Conservation (phyloP, 371 early-diverging fungal species). For the Synchytrium microbalum region DNA sequence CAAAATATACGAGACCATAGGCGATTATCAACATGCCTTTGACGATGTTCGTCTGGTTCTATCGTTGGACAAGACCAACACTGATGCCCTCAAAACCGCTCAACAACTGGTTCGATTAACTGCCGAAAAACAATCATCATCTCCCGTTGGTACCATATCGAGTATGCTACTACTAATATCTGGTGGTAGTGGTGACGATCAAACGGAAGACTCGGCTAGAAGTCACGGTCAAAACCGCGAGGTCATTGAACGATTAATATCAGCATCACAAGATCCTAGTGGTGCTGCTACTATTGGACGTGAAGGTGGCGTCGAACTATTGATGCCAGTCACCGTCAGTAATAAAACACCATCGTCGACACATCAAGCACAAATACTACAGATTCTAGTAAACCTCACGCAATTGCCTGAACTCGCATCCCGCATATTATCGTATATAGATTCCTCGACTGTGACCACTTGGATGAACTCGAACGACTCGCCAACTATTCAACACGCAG, state of each 20-base stretch:
- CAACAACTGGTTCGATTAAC: conserved; percentile 21
- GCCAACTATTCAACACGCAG: not conserved
- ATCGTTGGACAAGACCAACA: conserved; percentile 26
- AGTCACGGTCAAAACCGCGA: conserved; percentile 25
- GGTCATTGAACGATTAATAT: conserved; percentile 24
- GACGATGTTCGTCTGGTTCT: conserved; percentile 36
- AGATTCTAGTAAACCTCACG: not conserved
- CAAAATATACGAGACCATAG: conserved; percentile 21
- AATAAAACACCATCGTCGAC: not conserved
- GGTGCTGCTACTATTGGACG: not conserved
- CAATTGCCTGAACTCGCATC: not conserved
- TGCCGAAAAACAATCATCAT: conserved; percentile 11
- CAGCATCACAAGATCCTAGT: conserved; percentile 26
- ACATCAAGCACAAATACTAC: not conserved
- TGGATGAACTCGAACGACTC: not conserved
- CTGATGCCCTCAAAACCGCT: conserved; percentile 21
- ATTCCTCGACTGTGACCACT: conserved; percentile 17
- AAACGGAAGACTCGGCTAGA: conserved; percentile 27
- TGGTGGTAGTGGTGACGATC: conserved; percentile 22
- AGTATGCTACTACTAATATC: conserved; percentile 31
- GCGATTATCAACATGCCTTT: conserved; percentile 26
- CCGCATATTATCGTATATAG: not conserved
- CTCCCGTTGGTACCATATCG: conserved; percentile 27
- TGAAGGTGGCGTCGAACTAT: not conserved
- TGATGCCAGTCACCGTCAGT: not conserved